Evolutionary conservation across 768 basidiomycete genomes (phyloP).

Genomic region (Termitomyces sp.): DNA sequence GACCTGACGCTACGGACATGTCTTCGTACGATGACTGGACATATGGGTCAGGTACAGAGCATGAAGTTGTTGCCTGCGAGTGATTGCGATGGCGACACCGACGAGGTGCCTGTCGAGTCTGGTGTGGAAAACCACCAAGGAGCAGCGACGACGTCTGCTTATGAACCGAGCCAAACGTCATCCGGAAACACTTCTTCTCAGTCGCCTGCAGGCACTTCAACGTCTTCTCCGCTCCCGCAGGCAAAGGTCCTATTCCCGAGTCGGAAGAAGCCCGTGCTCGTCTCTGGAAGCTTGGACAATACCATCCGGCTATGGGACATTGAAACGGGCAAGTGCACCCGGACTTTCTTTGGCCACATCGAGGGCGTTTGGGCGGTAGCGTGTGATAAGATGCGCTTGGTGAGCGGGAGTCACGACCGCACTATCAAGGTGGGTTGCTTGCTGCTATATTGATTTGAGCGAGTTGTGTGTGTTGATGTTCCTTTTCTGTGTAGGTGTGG

Average conservation of each 20-base stretch:
- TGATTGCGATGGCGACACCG: constrained; percentile 47
- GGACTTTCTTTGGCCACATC: constrained; percentile 94
- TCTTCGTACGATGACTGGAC: constrained; percentile 80
- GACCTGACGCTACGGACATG: constrained; percentile 80
- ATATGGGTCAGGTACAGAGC: constrained; percentile 93
- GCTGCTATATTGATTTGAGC: neutral
- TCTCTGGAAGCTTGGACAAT: constrained; percentile 91
- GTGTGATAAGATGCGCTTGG: constrained; percentile 85
- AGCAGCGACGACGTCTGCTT: neutral
- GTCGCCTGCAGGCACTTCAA: neutral
- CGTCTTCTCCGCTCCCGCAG: neutral
- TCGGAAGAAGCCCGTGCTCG: constrained; percentile 65
- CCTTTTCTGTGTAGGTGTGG: constrained; percentile 71
- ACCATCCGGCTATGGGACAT: constrained; percentile 97
- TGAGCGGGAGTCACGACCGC: constrained; percentile 91
- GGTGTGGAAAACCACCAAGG: neutral
- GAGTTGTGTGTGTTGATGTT: constrained; percentile 1
- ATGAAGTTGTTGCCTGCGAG: constrained; percentile 74
- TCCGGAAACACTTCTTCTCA: neutral
- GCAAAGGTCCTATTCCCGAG: constrained; percentile 10
- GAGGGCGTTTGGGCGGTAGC: constrained; percentile 98
- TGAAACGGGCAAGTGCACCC: constrained; percentile 69
- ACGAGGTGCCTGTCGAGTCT: constrained; percentile 8
- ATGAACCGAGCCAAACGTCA: neutral
- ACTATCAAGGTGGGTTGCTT: constrained; percentile 81